Conservation (phyloP, 441 rosid genomes). For the Pelargonium citronellum region DNA sequence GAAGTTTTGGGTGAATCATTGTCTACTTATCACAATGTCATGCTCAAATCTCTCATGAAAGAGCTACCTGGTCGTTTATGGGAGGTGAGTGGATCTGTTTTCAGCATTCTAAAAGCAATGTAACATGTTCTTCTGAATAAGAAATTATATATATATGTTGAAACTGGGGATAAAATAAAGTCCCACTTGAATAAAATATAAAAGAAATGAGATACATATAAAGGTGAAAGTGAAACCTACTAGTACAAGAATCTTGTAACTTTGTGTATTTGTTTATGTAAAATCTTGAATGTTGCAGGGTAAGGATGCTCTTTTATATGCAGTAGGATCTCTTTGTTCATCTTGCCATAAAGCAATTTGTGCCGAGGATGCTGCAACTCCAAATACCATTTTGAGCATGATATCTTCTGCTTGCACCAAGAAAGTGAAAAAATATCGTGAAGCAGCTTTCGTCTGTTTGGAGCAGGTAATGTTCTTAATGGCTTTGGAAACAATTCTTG, state of each 20-base stretch:
- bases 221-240: neutral
- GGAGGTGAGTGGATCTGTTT: slow-evolving; percentile 55
- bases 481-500: neutral
- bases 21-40: slow-evolving; percentile 49
- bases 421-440: slow-evolving; percentile 71
- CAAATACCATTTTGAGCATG: slow-evolving; percentile 53
- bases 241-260: neutral
- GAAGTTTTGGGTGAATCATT: slow-evolving; percentile 83
- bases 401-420: slow-evolving; percentile 72
- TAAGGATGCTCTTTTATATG: slow-evolving; percentile 75
- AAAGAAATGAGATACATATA: slow-evolving; percentile 7
- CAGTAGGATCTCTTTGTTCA: slow-evolving; percentile 65
- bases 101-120: slow-evolving; percentile 6
- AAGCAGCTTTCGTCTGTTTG: slow-evolving; percentile 72
- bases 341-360: slow-evolving; percentile 75
- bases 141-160: no score
- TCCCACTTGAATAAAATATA: neutral
- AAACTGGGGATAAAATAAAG: no score
- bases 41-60: slow-evolving; percentile 62
- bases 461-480: slow-evolving; percentile 49
- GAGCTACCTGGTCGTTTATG: slow-evolving; percentile 92
- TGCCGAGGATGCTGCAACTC: slow-evolving; percentile 48
- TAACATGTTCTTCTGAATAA: neutral
- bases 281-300: slow-evolving; percentile 44
- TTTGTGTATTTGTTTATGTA: neutral